These are phyloP conservation scores for Glarea lozoyensis DNA, from an alignment of 495 filamentous ascomycete species.

Conservation along the genomic window DNA sequence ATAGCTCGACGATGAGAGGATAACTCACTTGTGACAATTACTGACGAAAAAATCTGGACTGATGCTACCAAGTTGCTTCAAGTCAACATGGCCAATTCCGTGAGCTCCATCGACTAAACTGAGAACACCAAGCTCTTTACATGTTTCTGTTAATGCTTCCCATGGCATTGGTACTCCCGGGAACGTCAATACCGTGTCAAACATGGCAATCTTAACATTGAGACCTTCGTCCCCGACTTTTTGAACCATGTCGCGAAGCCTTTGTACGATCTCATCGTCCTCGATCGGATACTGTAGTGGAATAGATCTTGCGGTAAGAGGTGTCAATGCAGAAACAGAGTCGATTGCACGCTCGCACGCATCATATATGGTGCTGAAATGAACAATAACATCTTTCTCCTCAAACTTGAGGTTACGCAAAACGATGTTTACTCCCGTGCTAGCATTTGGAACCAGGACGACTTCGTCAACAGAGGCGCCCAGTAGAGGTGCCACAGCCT, in stretches of 20 bases:
- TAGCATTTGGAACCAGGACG: constrained; percentile 76
- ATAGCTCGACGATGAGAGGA: not conserved
- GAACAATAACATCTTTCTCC: constrained; percentile 49
- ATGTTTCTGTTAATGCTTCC: constrained; percentile 51
- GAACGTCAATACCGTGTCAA: constrained; percentile 67
- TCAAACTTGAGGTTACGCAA: constrained; percentile 59
- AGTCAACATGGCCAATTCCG: constrained; percentile 68
- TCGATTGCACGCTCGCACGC: constrained; percentile 61
- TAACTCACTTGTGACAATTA: constrained; percentile 65
- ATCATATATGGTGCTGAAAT: constrained; percentile 61
- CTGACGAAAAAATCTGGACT: constrained; percentile 71
- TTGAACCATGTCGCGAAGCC: constrained; percentile 40
- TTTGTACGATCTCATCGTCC: constrained; percentile 46
- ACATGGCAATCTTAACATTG: constrained; percentile 51
- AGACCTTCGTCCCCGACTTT: constrained; percentile 32
- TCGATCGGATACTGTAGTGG: constrained; percentile 43
- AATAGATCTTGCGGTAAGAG: constrained; percentile 14
- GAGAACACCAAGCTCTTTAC: constrained; percentile 51
- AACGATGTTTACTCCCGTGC: constrained; percentile 71
- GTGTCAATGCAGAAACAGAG: constrained; percentile 49
- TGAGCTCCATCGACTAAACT: constrained; percentile 68
- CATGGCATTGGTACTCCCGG: constrained; percentile 77
- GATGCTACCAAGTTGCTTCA: constrained; percentile 38
- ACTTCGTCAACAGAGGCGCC: constrained; percentile 50
- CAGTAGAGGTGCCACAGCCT: constrained; percentile 54